A percentile compares a stretch with the other conserved stretches of the same genome.
phyloP scores from a whole-genome alignment of 208 protist genomes.

The Leishmania turanica region DNA sequence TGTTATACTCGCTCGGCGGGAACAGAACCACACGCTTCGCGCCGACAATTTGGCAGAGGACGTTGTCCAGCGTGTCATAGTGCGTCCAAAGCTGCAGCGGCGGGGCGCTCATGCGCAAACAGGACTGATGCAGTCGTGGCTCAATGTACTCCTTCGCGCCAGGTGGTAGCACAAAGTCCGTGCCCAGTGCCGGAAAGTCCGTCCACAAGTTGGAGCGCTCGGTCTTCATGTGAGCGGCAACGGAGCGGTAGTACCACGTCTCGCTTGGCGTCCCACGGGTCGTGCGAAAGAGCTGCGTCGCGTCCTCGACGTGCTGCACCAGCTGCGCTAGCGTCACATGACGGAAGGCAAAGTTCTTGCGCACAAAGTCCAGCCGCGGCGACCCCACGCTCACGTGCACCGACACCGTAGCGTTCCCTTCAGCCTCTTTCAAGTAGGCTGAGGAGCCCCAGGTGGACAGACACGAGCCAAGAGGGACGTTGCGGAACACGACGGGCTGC shows the following conservation, averaged over 20 bases:
- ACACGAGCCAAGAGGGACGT: conserved; percentile 63
- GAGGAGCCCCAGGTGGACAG: conserved; percentile 53
- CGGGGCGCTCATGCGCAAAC: conserved; percentile 85
- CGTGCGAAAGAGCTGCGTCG: conserved; percentile 17
- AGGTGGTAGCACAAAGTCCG: conserved; percentile 76
- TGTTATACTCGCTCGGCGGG: conserved; percentile 83
- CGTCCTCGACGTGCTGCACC: conserved; percentile 61
- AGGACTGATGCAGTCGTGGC: conserved; percentile 83
- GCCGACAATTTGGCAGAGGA: conserved; percentile 93
- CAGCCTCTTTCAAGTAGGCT: conserved; percentile 55
- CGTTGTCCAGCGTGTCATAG: conserved; percentile 94
- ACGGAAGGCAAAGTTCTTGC: conserved; percentile 89
- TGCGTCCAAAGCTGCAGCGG: conserved; percentile 94
- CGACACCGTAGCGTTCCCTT: conserved; percentile 60
- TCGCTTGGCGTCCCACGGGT: conserved; percentile 30
- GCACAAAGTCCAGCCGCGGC: conserved; percentile 87
- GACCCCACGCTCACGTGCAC: conserved; percentile 74
- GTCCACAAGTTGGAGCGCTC: conserved; percentile 85
- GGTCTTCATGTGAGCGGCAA: conserved; percentile 85
- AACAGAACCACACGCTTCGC: conserved; percentile 91
- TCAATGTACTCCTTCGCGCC: conserved; percentile 47
- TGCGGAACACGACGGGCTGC: conserved; percentile 71
- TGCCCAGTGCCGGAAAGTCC: conserved; percentile 69
- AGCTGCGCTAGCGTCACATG: conserved; percentile 74
- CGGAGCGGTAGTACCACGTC: conserved; percentile 87